Evolutionary conservation across 2,329 filamentous ascomycete species (phyloP).

Genomic region (Leptographium galeiforme): DNA sequence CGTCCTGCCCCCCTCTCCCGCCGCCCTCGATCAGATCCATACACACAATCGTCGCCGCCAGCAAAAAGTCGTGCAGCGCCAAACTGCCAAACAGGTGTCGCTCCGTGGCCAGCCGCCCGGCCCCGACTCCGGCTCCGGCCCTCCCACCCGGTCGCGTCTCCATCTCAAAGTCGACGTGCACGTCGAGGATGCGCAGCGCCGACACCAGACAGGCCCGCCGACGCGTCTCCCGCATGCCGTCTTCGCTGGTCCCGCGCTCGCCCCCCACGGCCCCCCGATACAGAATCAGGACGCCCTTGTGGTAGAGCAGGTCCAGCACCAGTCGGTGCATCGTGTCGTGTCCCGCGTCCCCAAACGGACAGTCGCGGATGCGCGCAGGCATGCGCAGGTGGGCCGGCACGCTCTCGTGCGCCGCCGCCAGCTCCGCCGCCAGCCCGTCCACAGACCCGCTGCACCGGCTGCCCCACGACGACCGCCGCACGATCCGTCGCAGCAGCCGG

Average conservation of each 20-base stretch:
- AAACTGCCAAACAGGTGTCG: conserved; percentile 44
- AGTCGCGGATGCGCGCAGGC: conserved; percentile 9
- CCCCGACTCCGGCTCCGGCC: conserved; percentile 11
- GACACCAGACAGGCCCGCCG: conserved; percentile 37
- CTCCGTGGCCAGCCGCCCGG: conserved; percentile 37
- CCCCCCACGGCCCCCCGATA: conserved; percentile 33
- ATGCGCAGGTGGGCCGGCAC: conserved; percentile 10
- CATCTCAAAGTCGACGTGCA: conserved; percentile 33
- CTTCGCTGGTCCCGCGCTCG: neutral
- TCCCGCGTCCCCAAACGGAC: conserved; percentile 28
- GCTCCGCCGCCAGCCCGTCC: conserved; percentile 5
- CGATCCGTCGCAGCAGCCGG: conserved; percentile 28
- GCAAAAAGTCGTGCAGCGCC: conserved; percentile 45
- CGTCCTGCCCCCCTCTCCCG: conserved; percentile 2
- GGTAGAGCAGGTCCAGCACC: conserved; percentile 33
- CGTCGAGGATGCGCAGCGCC: conserved; percentile 32
- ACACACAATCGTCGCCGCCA: conserved; percentile 48
- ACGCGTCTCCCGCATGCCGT: conserved; percentile 16
- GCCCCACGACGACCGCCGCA: conserved; percentile 25
- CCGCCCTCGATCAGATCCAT: conserved; percentile 28
- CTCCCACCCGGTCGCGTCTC: conserved; percentile 27
- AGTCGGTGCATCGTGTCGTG: conserved; percentile 36
- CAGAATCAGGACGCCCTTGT: conserved; percentile 43
- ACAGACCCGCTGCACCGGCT: too few species aligned
- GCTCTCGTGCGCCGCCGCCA: neutral